Percentiles rank a stretch among this genome's conserved stretches.
These are phyloP conservation scores for Rhipidocladum racemiflorum DNA, from an alignment of 176 grass and related monocot species.

Conservation along the genomic window DNA sequence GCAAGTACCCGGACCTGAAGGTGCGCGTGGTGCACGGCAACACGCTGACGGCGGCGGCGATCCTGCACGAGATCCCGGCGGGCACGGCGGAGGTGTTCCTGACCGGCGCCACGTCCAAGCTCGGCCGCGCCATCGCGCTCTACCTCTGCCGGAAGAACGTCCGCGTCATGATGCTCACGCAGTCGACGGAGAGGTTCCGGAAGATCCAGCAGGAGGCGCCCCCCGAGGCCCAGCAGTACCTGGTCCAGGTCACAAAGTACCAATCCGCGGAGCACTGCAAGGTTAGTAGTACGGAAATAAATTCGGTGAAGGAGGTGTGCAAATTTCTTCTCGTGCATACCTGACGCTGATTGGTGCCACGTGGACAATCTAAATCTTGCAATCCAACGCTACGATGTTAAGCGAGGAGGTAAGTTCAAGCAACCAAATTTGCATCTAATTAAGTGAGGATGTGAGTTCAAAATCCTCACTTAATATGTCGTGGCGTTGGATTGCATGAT, in stretches of 20 bases:
- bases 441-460: too few relatives aligned
- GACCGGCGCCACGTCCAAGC: conserved; percentile 62
- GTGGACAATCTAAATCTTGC: too few relatives aligned
- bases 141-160: conserved; percentile 54
- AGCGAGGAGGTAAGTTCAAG: too few relatives aligned
- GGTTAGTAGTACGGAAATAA: background rate
- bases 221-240: conserved; percentile 23
- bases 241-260: conserved; percentile 49
- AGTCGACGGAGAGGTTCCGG: conserved; percentile 41
- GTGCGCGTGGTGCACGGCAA: conserved; percentile 49
- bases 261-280: conserved; percentile 30
- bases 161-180: conserved; percentile 58
- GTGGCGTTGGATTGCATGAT: too few relatives aligned
- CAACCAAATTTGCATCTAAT: too few relatives aligned
- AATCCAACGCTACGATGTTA: too few relatives aligned
- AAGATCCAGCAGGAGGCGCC: conserved; percentile 45
- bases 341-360: too few relatives aligned
- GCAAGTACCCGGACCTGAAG: conserved; percentile 48
- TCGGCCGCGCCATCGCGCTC: conserved; percentile 48
- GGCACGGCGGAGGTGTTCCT: conserved; percentile 54
- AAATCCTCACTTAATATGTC: too few relatives aligned
- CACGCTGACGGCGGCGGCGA: conserved; percentile 49
- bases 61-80: conserved; percentile 51
- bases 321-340: too few relatives aligned
- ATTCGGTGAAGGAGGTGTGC: too few relatives aligned